Evolutionary conservation across 306 rosid species (phyloP), one percentile per base, ranked within the genome.

Genomic region (Lablab purpureus): DNA sequence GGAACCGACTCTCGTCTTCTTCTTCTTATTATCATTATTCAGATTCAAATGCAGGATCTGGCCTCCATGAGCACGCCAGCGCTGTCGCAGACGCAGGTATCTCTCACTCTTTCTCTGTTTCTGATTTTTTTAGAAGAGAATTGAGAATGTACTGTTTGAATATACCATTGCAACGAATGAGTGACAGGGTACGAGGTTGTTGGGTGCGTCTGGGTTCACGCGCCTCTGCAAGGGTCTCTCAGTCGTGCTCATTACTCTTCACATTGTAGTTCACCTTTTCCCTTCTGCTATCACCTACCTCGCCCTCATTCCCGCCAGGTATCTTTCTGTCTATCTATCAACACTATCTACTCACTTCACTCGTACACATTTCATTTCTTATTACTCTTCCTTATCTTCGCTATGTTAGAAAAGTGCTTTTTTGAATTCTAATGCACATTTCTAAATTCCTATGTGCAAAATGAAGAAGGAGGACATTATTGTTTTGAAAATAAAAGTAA

Each of bases 251-350:
- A 54, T 94, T n/a, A 82, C 84, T 37, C 88, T 90, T 13, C 94
- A 94, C 93, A 78, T 90, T 82, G 71, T 90, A 17, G 71, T 94
- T 77, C 90, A 87, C 79, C 41, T 91, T 68, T 85, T 91, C 80
- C 98, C 97, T 67, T 79, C 74, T 8, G 87, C 88, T 40, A 50
- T 90, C 73, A 9, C 76, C 46, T 94, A 91, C 74, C 88, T 94
- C 50, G 96, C 98, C 37, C 98, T 94, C 81, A 91, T 94, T 85
- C 98, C 98, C 75, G 92, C 98, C 84, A 90, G 91, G 97, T 89
- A 51, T 8, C 12, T 49, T 15, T 15, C 50, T 45, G 18, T 8
- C 12, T 49, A 49, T 49, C 18, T 46, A 13, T 46, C 51, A 46
- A 14, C 51, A 7, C 1, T 37, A 37, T 8, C 41, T 32, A 45